Evolutionary conservation across 139 green algal species (phyloP), one percentile per base, ranked within the genome.

Genomic region (Ostreobium quekettii): DNA sequence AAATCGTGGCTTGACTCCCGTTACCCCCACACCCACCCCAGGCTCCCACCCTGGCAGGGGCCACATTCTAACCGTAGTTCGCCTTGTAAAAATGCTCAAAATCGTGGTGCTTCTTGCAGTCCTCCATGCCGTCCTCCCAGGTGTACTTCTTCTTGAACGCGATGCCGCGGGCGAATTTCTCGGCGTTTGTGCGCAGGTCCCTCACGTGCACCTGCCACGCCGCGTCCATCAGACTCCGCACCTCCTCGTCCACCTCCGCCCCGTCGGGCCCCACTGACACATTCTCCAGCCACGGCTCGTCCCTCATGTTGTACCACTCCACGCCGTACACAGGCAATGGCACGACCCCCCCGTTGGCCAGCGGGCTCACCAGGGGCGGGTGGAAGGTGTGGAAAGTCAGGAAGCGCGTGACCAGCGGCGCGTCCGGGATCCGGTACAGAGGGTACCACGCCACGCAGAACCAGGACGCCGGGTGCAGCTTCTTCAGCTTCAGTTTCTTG

Each of bases 401-500:
- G 77, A 95, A 95, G 47, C 85, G 82, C 31, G 87, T 83, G n/a
- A 69, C 81, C 36, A 93, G 78, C 11, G 87, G 86, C 26, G 89
- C 83, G 46, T 95, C 89, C 0, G 89, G 89, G 56, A 95, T 90
- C 67, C 89, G 78, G 73, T 92, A 93, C 58, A 92, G 76, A 0
- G 89, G 89, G 75, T 94, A 94, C 89, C 89, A 95, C 0, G 86
- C 86, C 38, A 94, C 86, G 24, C 82, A 74, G 67, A 87, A 93
- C 87, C 89, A 94, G 29, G 78, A 89, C 47, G 84, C 84, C 38
- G 89, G 89, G 76, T 95, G 89, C 67, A 95, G 70, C 38, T 93
- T 80, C 60, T 49, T 58, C 37, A 48, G 49, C 64, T 68, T 37
- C 24, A 69, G n/a, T 3, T 30, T 28, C 42, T 60, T 69, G 36